Conservation (phyloP, 129 eudicot genomes). For the Flaveria trinervia region DNA sequence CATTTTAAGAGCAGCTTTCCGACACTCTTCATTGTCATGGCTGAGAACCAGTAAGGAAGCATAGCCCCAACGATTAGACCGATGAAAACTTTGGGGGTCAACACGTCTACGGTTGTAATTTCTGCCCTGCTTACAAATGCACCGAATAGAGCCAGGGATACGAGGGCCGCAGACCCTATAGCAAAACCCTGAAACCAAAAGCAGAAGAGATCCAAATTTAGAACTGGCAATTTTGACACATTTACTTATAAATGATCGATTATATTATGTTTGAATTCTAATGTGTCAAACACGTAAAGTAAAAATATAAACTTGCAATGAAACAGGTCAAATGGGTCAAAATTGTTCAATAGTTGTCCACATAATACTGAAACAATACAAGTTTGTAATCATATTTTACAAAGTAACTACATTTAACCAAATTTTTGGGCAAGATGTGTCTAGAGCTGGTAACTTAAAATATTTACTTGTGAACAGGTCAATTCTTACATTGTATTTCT, state of each 20-base stretch:
- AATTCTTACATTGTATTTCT: neutral
- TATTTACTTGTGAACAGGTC: neutral
- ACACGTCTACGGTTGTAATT: constrained; percentile 65
- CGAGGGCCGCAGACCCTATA: constrained; percentile 90
- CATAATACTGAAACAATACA: neutral
- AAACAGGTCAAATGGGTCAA: neutral
- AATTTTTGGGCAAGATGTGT: neutral
- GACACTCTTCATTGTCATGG: constrained; percentile 92
- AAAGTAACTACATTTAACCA: neutral
- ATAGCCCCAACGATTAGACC: constrained; percentile 80
- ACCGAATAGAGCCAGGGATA: constrained; percentile 78
- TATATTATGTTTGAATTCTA: neutral
- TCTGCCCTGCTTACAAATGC: constrained; percentile 84
- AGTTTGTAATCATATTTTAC: neutral
- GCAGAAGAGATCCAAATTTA: neutral
- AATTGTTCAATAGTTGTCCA: neutral
- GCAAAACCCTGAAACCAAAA: constrained; percentile 61
- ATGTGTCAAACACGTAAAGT: neutral
- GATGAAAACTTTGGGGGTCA: constrained; percentile 78
- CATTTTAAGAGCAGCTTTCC: constrained; percentile 82
- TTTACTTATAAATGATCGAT: neutral
- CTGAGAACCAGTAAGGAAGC: constrained; percentile 94
- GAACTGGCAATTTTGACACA: neutral
- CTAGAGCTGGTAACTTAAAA: neutral
- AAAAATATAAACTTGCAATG: neutral